A percentile compares a stretch with the other conserved stretches of the same genome.
Evolutionary conservation across 257 asterid species (phyloP).

Genomic region (Nicotiana noctiflora): DNA sequence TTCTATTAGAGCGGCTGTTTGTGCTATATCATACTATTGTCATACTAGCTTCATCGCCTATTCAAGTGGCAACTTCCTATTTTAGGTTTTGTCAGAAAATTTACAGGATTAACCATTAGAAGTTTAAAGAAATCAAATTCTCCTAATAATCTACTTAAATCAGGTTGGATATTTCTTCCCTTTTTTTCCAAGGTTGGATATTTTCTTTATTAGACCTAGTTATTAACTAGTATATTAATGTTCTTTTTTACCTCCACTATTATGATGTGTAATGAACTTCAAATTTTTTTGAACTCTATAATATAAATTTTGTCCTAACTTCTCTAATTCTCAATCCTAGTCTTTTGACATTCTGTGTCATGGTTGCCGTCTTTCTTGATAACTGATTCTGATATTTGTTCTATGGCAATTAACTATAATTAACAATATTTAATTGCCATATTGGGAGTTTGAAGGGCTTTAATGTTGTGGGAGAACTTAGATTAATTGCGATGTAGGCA

Average conservation of each 20-base stretch:
- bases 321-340: background rate
- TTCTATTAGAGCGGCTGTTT: background rate
- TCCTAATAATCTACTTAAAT: background rate
- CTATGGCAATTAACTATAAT: background rate
- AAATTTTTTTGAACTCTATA: background rate
- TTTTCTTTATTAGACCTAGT: background rate
- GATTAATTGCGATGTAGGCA: background rate
- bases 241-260: background rate
- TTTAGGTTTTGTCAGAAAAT: background rate
- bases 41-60: background rate
- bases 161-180: background rate
- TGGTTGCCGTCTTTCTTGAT: background rate
- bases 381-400: background rate
- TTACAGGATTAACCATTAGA: background rate
- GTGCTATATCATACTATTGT: background rate
- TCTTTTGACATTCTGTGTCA: background rate
- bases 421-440: too few species aligned
- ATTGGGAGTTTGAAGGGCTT: background rate
- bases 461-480: background rate
- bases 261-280: background rate
- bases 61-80: background rate
- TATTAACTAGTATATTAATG: too few species aligned
- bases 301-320: background rate
- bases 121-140: background rate
- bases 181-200: background rate